phyloP scores from a whole-genome alignment of 225 moss, liverwort and hornwort species.

The Straminergon stramineum region DNA sequence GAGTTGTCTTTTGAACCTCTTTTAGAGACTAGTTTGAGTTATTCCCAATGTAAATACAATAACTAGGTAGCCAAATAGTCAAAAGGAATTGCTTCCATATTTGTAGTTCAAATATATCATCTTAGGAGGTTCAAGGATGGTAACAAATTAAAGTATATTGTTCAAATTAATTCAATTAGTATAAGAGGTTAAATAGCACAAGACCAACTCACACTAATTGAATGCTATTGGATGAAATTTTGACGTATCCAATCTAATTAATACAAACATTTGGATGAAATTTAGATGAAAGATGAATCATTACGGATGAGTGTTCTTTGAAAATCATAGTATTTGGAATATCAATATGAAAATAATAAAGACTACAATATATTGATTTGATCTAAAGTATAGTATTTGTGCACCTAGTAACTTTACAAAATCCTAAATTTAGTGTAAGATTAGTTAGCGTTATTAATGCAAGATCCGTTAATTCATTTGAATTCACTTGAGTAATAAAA shows the following conservation, averaged over 20 bases:
- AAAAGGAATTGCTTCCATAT: not conserved
- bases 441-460: not conserved
- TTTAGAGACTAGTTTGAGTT: not conserved
- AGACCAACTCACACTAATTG: not conserved
- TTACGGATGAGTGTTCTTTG: not conserved
- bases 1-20: rapidly evolving
- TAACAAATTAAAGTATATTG: not conserved
- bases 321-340: not conserved
- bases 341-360: not conserved
- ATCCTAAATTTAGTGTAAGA: not conserved
- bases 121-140: not conserved
- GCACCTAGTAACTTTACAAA: rapidly evolving
- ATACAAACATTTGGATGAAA: not conserved
- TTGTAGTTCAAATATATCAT: not conserved
- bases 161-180: not conserved
- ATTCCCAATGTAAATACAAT: not conserved
- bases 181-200: rapidly evolving
- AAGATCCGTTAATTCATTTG: not conserved
- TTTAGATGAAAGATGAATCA: not conserved
- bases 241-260: not conserved
- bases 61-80: not conserved
- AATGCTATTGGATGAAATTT: not conserved
- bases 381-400: not conserved
- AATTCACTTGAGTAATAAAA: not conserved
- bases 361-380: not conserved